Evolutionary conservation across 805 yeast species (phyloP).

Genomic region (Debaryomyces tyrocola): DNA sequence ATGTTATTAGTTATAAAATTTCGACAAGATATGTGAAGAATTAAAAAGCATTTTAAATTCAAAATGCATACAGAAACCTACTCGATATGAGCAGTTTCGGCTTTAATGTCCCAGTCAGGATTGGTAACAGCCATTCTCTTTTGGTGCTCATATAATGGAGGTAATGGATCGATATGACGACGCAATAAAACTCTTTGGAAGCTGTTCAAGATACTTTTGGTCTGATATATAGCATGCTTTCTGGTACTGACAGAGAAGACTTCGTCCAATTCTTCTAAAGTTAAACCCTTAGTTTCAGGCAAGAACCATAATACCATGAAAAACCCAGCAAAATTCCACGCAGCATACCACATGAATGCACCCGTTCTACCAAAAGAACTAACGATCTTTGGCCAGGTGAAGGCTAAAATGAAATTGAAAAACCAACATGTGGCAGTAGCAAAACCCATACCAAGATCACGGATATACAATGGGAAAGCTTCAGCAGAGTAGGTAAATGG

Average conservation of each 20-base stretch:
- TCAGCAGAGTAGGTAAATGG: slow-evolving; percentile 90
- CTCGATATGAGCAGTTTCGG: slow-evolving; percentile 54
- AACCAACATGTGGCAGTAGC: slow-evolving; percentile 79
- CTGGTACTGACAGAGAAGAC: slow-evolving; percentile 62
- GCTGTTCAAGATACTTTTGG: slow-evolving; percentile 34
- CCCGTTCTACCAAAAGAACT: slow-evolving; percentile 74
- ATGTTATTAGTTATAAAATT: too few relatives aligned
- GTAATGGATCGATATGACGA: slow-evolving; percentile 46
- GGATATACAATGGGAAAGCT: slow-evolving; percentile 70
- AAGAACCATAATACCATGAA: slow-evolving; percentile 68
- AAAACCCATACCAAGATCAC: slow-evolving; percentile 78
- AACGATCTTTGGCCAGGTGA: slow-evolving; percentile 77
- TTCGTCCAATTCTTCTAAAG: slow-evolving; percentile 75
- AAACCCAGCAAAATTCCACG: slow-evolving; percentile 73
- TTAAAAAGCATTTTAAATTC: too few relatives aligned
- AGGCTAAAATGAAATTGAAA: slow-evolving; percentile 66
- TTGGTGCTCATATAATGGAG: slow-evolving; percentile 58
- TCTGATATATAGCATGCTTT: slow-evolving; percentile 51
- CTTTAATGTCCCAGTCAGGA: slow-evolving; percentile 62
- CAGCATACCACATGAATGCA: slow-evolving; percentile 88
- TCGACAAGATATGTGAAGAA: too few relatives aligned
- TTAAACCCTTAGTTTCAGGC: slow-evolving; percentile 66
- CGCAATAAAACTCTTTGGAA: slow-evolving; percentile 48
- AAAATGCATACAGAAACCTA: slow-evolving; percentile 5
- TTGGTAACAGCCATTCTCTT: slow-evolving; percentile 57